A percentile compares a stretch with the other conserved stretches of the same genome.
phyloP scores from a whole-genome alignment of 1,139 yeast genomes.

The Wickerhamiella infanticola region DNA sequence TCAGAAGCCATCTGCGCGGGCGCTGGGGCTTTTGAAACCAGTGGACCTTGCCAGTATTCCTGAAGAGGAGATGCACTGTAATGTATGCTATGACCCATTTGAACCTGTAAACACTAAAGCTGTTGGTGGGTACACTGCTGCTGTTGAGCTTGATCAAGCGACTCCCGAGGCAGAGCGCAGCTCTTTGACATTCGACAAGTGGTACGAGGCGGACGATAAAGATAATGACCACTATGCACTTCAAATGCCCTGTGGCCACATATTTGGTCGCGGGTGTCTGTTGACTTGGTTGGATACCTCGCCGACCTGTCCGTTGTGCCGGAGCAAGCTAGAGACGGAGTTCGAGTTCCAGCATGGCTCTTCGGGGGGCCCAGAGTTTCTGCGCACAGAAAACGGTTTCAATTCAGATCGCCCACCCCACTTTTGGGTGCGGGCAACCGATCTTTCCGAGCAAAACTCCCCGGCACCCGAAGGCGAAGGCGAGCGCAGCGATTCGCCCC shows the following conservation, averaged over 20 bases:
- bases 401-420: background rate
- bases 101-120: slow-evolving; percentile 3
- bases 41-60: slow-evolving; percentile 15
- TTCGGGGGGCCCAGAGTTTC: slow-evolving; percentile 12
- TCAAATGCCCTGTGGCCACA: slow-evolving; percentile 65
- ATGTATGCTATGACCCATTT: slow-evolving; percentile 24
- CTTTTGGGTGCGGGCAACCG: background rate
- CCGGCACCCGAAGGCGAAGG: background rate
- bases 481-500: background rate
- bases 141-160: background rate
- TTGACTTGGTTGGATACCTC: slow-evolving; percentile 58
- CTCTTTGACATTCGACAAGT: too few relatives aligned
- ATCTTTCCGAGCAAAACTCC: background rate
- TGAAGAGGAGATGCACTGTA: slow-evolving; percentile 20
- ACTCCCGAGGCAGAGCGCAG: background rate
- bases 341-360: slow-evolving; percentile 18
- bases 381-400: too few relatives aligned
- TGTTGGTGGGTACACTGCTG: background rate
- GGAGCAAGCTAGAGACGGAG: slow-evolving; percentile 35
- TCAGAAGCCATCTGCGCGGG: slow-evolving; percentile 19
- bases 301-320: slow-evolving; percentile 68
- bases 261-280: slow-evolving; percentile 61
- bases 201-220: slow-evolving; percentile 11
- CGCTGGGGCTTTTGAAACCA: slow-evolving; percentile 17
- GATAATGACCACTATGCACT: slow-evolving; percentile 30